These are phyloP conservation scores for Cyberlindnera galapagoensis DNA, from an alignment of 805 yeast species.

Conservation along the genomic window DNA sequence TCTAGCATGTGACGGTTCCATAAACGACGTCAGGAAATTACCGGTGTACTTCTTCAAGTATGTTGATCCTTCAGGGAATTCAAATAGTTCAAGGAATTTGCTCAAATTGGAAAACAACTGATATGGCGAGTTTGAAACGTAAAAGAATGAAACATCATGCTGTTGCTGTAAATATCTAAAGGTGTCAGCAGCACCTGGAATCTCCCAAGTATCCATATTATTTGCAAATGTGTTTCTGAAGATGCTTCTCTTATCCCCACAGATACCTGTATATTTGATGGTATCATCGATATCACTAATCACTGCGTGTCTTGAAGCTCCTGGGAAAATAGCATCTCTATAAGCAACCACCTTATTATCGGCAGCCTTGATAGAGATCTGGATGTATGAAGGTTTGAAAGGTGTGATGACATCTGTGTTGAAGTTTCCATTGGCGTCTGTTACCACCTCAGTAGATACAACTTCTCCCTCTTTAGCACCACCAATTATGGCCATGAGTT, in stretches of 20 bases:
- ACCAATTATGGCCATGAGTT: slow-evolving; percentile 49
- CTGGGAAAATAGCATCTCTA: slow-evolving; percentile 38
- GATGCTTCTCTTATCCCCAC: slow-evolving; percentile 79
- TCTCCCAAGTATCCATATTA: slow-evolving; percentile 57
- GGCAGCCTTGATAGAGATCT: slow-evolving; percentile 39
- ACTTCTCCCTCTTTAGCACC: slow-evolving; percentile 33
- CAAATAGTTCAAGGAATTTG: slow-evolving; percentile 46
- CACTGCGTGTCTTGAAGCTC: slow-evolving; percentile 51
- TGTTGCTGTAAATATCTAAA: slow-evolving; percentile 42
- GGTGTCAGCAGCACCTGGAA: slow-evolving; percentile 74
- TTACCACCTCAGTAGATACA: slow-evolving; percentile 31
- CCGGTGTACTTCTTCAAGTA: slow-evolving; percentile 87
- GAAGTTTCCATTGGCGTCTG: slow-evolving; percentile 68
- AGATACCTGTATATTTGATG: slow-evolving; percentile 81
- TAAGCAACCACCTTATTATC: slow-evolving; percentile 43
- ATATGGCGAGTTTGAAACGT: slow-evolving; percentile 95
- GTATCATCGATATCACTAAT: slow-evolving; percentile 96
- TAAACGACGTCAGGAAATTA: slow-evolving; percentile 67
- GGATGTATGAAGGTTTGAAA: slow-evolving; percentile 56
- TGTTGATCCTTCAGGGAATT: slow-evolving; percentile 74
- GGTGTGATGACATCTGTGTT: slow-evolving; percentile 43
- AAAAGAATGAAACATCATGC: slow-evolving; percentile 60
- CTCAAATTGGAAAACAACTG: slow-evolving; percentile 50
- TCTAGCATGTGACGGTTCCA: slow-evolving; percentile 83
- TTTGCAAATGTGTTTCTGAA: slow-evolving; percentile 72